Percentiles rank a stretch among this genome's conserved stretches.
Conservation (phyloP, 2,329 filamentous ascomycete genomes). For the Apiospora sp. region DNA sequence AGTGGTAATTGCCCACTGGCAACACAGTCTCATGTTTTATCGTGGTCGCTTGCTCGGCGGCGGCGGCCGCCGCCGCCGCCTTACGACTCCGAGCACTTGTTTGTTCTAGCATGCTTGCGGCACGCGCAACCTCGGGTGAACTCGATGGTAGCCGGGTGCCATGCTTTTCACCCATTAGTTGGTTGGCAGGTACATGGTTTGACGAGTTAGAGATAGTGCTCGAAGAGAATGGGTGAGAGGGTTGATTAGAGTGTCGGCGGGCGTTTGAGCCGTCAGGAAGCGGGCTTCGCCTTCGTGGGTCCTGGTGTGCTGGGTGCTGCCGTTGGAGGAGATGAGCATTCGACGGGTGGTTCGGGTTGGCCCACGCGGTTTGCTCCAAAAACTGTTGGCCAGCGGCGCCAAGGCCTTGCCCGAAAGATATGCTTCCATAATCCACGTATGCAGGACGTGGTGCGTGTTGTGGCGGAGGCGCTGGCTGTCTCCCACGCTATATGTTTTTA, state of each 20-base stretch:
- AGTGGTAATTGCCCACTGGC: conserved; percentile 38
- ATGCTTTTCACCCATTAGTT: conserved; percentile 40
- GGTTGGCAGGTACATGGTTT: conserved; percentile 28
- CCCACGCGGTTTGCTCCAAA: conserved; percentile 89
- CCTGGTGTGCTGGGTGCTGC: conserved; percentile 49
- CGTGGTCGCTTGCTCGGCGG: conserved; percentile 34
- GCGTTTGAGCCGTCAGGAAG: conserved; percentile 45
- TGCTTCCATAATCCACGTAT: conserved; percentile 57
- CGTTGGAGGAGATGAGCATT: conserved; percentile 56
- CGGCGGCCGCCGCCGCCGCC: conserved; percentile 30
- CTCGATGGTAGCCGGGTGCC: conserved; percentile 43
- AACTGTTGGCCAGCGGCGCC: conserved; percentile 84
- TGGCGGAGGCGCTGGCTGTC: conserved; percentile 45
- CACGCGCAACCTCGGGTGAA: conserved; percentile 55
- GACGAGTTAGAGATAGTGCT: conserved; percentile 39
- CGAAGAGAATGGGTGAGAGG: conserved; percentile 43
- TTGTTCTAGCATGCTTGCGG: conserved; percentile 43
- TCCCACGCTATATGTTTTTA: conserved; percentile 39
- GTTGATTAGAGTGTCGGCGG: conserved; percentile 49
- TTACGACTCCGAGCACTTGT: conserved; percentile 41
- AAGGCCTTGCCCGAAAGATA: conserved; percentile 57
- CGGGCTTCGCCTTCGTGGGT: conserved; percentile 34
- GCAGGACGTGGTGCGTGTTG: conserved; percentile 44
- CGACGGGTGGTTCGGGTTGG: conserved; percentile 83
- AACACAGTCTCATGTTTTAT: conserved; percentile 42